A percentile compares a stretch with the other conserved stretches of the same genome.
Evolutionary conservation across 208 protist genomes (phyloP).

Genomic region (Trypanosomatidae sp.): DNA sequence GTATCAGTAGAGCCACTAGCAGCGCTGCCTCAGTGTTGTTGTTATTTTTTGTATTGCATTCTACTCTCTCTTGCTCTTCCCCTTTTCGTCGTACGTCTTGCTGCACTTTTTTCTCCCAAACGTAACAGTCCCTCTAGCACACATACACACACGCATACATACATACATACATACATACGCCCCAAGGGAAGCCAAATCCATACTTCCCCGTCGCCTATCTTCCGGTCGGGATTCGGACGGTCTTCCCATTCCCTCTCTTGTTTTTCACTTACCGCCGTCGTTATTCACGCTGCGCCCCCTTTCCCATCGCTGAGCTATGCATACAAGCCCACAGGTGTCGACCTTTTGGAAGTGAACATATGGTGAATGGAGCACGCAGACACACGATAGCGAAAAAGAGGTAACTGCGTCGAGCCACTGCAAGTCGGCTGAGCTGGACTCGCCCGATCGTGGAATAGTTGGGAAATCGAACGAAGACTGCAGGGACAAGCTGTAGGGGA

Average conservation of each 20-base stretch:
- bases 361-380: neutral
- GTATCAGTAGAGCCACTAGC: neutral
- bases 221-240: neutral
- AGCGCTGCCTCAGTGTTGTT: neutral
- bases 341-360: neutral
- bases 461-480: neutral
- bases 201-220: neutral
- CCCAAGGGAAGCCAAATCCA: neutral
- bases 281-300: neutral
- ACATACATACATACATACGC: too few species aligned
- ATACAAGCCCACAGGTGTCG: neutral
- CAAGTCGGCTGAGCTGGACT: neutral
- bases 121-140: neutral
- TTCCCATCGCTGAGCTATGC: neutral
- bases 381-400: neutral
- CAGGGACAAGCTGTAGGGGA: neutral
- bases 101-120: neutral
- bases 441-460: neutral
- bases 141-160: neutral
- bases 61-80: neutral
- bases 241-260: neutral
- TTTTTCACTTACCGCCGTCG: neutral
- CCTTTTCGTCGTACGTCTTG: neutral
- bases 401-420: neutral
- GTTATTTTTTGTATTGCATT: neutral